These are phyloP conservation scores for Claviceps arundinis DNA, from an alignment of 2,329 filamentous ascomycete species.

Conservation along the genomic window DNA sequence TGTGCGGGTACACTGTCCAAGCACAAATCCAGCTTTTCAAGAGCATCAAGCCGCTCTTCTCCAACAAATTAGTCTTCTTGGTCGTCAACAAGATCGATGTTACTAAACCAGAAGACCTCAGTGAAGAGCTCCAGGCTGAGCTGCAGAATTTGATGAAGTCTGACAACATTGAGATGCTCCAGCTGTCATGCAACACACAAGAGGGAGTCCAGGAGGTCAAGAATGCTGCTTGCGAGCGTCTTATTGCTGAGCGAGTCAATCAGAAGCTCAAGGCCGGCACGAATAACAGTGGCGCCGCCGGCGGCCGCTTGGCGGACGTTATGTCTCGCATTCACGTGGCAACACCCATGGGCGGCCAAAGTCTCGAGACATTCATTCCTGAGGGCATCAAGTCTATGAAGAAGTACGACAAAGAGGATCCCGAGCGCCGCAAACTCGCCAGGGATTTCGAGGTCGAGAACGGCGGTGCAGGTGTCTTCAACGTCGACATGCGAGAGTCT, in stretches of 20 bases:
- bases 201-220: conserved; percentile 92
- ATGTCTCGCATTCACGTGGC: conserved; percentile 93
- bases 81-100: conserved; percentile 99
- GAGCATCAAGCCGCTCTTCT: conserved; percentile 92
- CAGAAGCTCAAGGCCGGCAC: conserved; percentile 94
- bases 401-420: conserved; percentile 85
- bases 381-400: conserved; percentile 66
- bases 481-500: conserved; percentile 78
- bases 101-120: conserved; percentile 73
- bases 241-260: conserved; percentile 84
- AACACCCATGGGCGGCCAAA: conserved; percentile 71
- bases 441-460: conserved; percentile 84
- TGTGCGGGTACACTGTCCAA: conserved; percentile 86
- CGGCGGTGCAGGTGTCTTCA: conserved; percentile 91
- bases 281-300: conserved; percentile 58
- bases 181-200: conserved; percentile 87
- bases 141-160: conserved; percentile 71
- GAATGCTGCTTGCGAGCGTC: conserved; percentile 83
- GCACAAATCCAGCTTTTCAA: conserved; percentile 92
- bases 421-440: conserved; percentile 68
- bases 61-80: conserved; percentile 93
- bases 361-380: conserved; percentile 75
- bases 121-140: conserved; percentile 62
- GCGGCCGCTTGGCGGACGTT: conserved; percentile 76
- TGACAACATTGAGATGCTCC: conserved; percentile 82